Conservation (phyloP, 768 basidiomycete species). For the Pulveroboletus sp. region DNA sequence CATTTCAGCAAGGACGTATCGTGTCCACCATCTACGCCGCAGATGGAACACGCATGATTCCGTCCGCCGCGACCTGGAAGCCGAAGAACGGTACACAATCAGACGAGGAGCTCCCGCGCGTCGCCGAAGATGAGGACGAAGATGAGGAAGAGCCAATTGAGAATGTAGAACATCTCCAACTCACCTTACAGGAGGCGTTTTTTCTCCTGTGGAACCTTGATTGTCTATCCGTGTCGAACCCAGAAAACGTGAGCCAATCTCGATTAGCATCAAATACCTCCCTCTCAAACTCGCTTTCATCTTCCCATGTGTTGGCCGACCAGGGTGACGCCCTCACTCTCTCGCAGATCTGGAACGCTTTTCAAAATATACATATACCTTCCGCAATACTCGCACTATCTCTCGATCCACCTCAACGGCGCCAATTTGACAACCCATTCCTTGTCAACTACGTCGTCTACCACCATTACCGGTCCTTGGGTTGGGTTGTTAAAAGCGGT, state of each 20-base stretch:
- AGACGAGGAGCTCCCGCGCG: conserved; percentile 13
- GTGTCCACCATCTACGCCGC: conserved; percentile 57
- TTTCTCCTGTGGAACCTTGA: conserved; percentile 84
- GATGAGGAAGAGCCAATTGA: conserved; percentile 55
- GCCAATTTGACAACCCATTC: conserved; percentile 88
- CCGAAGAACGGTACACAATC: conserved; percentile 36
- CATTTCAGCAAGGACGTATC: conserved; percentile 71
- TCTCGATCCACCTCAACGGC: conserved; percentile 20
- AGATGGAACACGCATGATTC: conserved; percentile 47
- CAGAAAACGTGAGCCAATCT: conserved; percentile 54
- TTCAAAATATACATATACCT: conserved; percentile 55
- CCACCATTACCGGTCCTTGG: conserved; percentile 93
- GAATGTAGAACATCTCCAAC: conserved; percentile 87
- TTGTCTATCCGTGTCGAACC: conserved; percentile 70
- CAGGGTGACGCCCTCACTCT: conserved; percentile 57
- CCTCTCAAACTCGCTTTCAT: conserved; percentile 1
- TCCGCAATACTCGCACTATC: conserved; percentile 33
- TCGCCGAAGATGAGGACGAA: conserved; percentile 31
- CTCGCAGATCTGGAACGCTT: conserved; percentile 60
- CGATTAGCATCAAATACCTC: neutral
- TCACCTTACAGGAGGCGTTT: conserved; percentile 86
- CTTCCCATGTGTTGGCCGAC: neutral
- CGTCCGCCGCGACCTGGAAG: conserved; percentile 81
- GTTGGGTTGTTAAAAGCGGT: conserved; percentile 95
- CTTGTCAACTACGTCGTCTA: conserved; percentile 86